phyloP scores from a whole-genome alignment of 2,329 filamentous ascomycete species.

The Geosmithia morbida region DNA sequence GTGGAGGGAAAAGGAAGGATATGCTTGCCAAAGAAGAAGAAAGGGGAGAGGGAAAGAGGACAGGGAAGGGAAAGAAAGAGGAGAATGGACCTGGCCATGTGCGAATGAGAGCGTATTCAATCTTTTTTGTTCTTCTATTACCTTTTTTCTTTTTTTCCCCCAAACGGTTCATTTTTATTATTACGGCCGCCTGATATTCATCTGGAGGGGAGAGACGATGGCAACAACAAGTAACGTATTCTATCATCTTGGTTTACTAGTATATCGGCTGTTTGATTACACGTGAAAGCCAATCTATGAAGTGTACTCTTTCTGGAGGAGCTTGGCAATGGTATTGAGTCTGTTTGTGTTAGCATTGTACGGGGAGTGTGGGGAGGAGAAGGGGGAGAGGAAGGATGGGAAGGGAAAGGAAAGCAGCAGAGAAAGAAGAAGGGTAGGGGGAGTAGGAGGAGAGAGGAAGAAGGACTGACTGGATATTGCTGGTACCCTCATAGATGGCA shows the following conservation, averaged over 20 bases:
- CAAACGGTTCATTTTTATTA: too few relatives aligned
- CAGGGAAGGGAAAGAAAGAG: too few relatives aligned
- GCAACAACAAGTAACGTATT: too few relatives aligned
- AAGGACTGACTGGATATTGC: constrained; percentile 50
- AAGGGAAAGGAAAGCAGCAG: not conserved
- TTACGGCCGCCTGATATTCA: too few relatives aligned
- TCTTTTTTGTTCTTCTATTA: not conserved
- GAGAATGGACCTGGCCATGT: not conserved
- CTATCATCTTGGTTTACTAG: too few relatives aligned
- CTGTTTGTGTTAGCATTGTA: constrained; percentile 13
- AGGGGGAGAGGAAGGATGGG: not conserved
- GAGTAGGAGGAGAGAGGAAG: not conserved
- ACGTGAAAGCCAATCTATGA: constrained; percentile 6
- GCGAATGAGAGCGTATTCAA: not conserved
- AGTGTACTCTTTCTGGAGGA: constrained; percentile 48
- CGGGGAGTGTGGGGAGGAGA: too few relatives aligned
- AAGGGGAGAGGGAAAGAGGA: not conserved
- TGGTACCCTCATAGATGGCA: constrained; percentile 90
- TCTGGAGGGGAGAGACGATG: too few relatives aligned
- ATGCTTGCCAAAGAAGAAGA: too few relatives aligned
- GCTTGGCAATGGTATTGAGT: constrained; percentile 49
- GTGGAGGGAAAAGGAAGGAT: too few relatives aligned
- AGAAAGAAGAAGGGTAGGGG: not conserved
- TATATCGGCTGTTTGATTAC: too few relatives aligned
- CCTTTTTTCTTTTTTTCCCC: too few relatives aligned